A percentile compares a stretch with the other conserved stretches of the same genome.
These are phyloP conservation scores for Gypsophila paniculata DNA, from an alignment of 179 eudicot genomes.

Conservation along the genomic window DNA sequence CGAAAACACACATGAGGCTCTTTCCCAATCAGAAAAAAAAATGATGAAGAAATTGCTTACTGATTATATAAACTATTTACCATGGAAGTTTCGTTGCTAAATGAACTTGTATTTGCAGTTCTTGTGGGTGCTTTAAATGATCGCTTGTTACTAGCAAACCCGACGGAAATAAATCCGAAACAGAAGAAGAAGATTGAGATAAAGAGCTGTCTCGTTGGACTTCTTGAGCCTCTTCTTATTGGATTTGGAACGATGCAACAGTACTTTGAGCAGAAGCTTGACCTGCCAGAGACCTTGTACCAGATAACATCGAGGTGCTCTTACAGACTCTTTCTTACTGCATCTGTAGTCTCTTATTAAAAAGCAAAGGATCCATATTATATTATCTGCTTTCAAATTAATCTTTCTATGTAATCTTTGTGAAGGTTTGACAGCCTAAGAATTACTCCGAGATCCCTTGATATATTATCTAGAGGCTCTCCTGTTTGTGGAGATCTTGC, in stretches of 20 bases:
- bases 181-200: constrained; percentile 87
- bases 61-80: neutral
- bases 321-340: constrained; percentile 4
- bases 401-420: constrained; percentile 24
- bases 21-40: neutral
- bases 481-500: constrained; percentile 99
- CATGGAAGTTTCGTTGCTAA: neutral
- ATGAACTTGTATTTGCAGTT: constrained; percentile 44
- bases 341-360: neutral
- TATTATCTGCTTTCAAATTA: constrained; percentile 11
- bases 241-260: constrained; percentile 86
- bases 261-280: constrained; percentile 90
- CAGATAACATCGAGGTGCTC: constrained; percentile 90
- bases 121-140: constrained; percentile 92
- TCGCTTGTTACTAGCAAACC: constrained; percentile 80
- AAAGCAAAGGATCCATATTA: neutral
- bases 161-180: constrained; percentile 78
- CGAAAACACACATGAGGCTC: neutral
- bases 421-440: constrained; percentile 96
- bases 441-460: constrained; percentile 94
- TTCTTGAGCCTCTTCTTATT: constrained; percentile 56
- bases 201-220: constrained; percentile 88
- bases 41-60: neutral
- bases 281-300: constrained; percentile 79
- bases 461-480: constrained; percentile 85